Base-by-base conservation (phyloP, 192 early-diverging fungal species). In the Backusella australiensis region DNA sequence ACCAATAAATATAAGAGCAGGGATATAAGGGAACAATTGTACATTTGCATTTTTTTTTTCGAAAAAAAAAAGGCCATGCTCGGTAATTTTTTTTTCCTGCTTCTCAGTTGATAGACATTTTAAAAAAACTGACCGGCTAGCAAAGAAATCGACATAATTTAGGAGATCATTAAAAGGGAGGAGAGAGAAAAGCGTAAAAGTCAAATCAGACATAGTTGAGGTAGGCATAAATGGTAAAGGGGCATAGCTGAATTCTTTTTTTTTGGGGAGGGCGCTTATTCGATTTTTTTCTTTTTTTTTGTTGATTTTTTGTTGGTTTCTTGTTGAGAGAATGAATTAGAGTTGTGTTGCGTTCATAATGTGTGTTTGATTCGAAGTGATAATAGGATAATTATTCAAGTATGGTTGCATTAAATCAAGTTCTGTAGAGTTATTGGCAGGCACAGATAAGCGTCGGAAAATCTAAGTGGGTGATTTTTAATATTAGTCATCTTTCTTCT, bases 41-140 rank as follows among this genome's bases (percentile, higher is more conserved):
- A 59, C 53, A 59, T 59, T 59, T 59, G 23, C 53, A 59, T 59
- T 59, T 59, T 59, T 23, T 59, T 59, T 59, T 59, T 59, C 3
- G 0, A 26, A 26, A 59, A 59, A 59, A 56, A 56, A 56, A 56
- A 56, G 7, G 12, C 56, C 23, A 29, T 59, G 56, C 53, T 59
- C 53, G 53, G 53, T 59, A 26, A 26, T 26, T 59, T 59, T 59
- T 52, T 59, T 23, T 26, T 59, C 53, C 23, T 59, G 53, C 21
- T 59, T 38, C n/a, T 23, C 53, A 59, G 53, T 29, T 23, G 53
- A 59, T 59, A 59, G 53, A 59, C 8, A 59, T 59, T 59, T 59
- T 26, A 59, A 59, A 59, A 59, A 59, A 59, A 59, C 53, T 59
- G 53, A 29, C 53, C 53, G 53, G 53, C 53, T 59, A 21, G 53